Base-by-base conservation (phyloP, 2,329 filamentous ascomycete species). In the Hypoxylon sp. region DNA sequence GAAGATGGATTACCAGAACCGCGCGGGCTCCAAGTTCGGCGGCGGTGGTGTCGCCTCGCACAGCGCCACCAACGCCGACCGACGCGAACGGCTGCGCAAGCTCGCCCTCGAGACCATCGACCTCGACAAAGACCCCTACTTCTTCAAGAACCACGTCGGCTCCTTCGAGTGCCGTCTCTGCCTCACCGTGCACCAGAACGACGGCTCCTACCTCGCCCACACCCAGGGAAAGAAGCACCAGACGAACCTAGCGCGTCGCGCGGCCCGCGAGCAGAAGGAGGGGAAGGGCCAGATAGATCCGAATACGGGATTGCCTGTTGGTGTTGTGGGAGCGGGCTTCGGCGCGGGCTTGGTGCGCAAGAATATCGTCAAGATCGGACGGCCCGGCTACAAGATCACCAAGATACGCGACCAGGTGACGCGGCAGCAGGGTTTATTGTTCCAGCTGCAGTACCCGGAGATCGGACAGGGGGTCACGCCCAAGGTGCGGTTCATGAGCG, bases 61-160 rank as follows among this genome's bases (percentile, higher is more conserved):
- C 77, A 94, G 91, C 76, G 93, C 94, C 65, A 97, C 94, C 69
- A 98, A 98, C 81, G 95, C 96, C 72, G 96, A 98, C 87, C 93
- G 96, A 65, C 93, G 96, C 79, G 96, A 99, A 82, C 94, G 96
- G 70, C 91, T 99, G 41, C 94, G 95, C 81, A 98, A 98, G 84
- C 94, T 99, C 78, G 96, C 96, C 64, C 93, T 99, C 77, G 96
- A 99, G 83, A 97, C 94, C 61, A 99, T 99, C 86, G 95, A 98
- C 84, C 92, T 98, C 70, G 96, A 98, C 83, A 98, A 98, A 83
- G 96, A 99, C 83, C 96, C 96, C 0, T 99, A 98, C 88, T 98
- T 98, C 86, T 99, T 99, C 90, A 97, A 97, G 81, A 99, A 99
- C 85, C 95, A 99, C 82, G 93, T 98, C 75, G 96, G 96, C 77